phyloP scores from a whole-genome alignment of 768 basidiomycete genomes.

The Nidularia pulvinata region DNA sequence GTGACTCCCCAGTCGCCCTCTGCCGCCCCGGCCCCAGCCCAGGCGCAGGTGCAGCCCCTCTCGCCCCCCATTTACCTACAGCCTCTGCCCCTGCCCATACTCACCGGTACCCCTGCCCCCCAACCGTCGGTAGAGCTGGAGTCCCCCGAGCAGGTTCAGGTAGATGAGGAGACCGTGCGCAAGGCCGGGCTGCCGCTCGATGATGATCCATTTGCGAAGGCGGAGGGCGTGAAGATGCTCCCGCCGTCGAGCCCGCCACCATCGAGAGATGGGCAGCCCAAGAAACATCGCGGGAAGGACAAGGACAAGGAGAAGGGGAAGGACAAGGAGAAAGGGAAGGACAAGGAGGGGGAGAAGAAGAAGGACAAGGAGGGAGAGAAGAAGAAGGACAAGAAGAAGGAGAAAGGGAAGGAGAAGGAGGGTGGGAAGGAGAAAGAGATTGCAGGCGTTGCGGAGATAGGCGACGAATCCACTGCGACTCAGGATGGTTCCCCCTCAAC shows the following conservation, averaged over 20 bases:
- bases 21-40: background rate
- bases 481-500: background rate
- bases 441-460: too few species aligned
- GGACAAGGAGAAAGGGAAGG: background rate
- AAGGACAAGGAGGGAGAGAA: slow-evolving; percentile 7
- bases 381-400: slow-evolving; percentile 8
- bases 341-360: background rate
- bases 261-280: slow-evolving; percentile 5
- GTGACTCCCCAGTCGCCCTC: background rate
- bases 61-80: background rate
- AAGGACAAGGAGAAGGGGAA: background rate
- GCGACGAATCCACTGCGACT: too few species aligned
- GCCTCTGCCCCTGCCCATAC: background rate
- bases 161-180: slow-evolving; percentile 22
- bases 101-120: slow-evolving; percentile 1
- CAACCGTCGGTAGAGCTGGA: slow-evolving; percentile 15
- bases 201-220: slow-evolving; percentile 58
- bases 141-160: too few species aligned
- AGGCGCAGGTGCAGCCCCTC: background rate
- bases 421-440: slow-evolving; percentile 3
- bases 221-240: slow-evolving; percentile 50
- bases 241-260: slow-evolving; percentile 13
- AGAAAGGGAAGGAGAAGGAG: slow-evolving; percentile 14
- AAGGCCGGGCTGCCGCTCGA: slow-evolving; percentile 38
- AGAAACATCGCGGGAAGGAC: slow-evolving; percentile 1